phyloP scores from a whole-genome alignment of 805 yeast species.

The Zygoascus bituminiphila region DNA sequence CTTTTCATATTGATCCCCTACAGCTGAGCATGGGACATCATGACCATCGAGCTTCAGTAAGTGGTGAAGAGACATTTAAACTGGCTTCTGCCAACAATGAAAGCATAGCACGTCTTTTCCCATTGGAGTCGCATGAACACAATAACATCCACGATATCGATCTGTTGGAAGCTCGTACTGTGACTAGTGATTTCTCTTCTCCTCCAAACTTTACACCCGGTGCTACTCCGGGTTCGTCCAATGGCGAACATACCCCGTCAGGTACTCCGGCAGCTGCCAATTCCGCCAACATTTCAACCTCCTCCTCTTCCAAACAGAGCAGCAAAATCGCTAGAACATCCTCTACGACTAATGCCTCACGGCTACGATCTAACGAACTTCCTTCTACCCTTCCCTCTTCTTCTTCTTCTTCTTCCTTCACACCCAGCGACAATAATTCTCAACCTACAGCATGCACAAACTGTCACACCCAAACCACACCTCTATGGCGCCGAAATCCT shows the following conservation, averaged over 20 bases:
- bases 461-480: conserved; percentile 88
- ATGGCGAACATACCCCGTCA: conserved; percentile 2
- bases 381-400: conserved; percentile 2
- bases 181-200: not conserved
- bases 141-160: not conserved
- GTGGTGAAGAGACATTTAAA: not conserved
- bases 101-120: not conserved
- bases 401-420: not conserved
- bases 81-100: not conserved
- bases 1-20: conserved; percentile 3
- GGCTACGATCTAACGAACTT: not conserved
- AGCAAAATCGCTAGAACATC: conserved; percentile 13
- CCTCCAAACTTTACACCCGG: conserved; percentile 3
- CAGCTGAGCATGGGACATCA: not conserved
- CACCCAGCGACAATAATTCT: not conserved
- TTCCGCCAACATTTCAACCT: not conserved
- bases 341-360: conserved; percentile 13
- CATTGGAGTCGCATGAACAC: not conserved
- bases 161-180: not conserved
- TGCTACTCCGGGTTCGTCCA: conserved; percentile 4
- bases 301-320: not conserved
- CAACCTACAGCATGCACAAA: conserved; percentile 55
- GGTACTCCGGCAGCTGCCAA: not conserved
- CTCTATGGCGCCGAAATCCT: conserved; percentile 89
- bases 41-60: not conserved